Conservation (phyloP, 208 protist genomes). For the Leishmania tarentolae region DNA sequence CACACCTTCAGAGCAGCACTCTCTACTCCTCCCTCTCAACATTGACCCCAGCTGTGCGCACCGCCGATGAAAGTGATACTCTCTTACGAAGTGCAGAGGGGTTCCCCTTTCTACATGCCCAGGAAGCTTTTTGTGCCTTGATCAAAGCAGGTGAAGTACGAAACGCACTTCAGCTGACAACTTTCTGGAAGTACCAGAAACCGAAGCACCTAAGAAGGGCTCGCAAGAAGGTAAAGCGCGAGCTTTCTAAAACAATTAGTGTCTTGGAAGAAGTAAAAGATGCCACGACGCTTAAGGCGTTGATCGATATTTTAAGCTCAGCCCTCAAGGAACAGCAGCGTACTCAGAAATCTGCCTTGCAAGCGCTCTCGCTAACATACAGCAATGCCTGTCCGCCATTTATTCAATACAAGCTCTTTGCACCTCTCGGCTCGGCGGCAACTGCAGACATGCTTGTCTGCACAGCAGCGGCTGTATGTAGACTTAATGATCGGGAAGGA, state of each 20-base stretch:
- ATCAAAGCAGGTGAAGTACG: slow-evolving; percentile 30
- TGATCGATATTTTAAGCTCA: slow-evolving; percentile 20
- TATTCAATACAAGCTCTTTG: slow-evolving; percentile 26
- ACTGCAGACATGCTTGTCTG: slow-evolving; percentile 8
- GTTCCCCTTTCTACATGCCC: slow-evolving; percentile 28
- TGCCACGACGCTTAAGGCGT: slow-evolving; percentile 19
- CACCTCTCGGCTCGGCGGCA: slow-evolving; percentile 5
- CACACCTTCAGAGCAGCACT: slow-evolving; percentile 10
- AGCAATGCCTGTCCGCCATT: background rate
- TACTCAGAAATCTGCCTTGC: slow-evolving; percentile 6
- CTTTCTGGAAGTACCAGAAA: slow-evolving; percentile 17
- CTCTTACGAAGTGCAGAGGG: slow-evolving; percentile 10
- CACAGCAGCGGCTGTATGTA: slow-evolving; percentile 20
- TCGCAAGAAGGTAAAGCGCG: slow-evolving; percentile 6
- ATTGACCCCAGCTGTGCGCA: background rate
- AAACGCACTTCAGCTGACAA: slow-evolving; percentile 24
- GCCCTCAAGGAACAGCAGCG: slow-evolving; percentile 22
- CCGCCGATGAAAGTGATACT: slow-evolving; percentile 1
- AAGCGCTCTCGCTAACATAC: slow-evolving; percentile 7
- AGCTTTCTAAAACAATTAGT: slow-evolving; percentile 17
- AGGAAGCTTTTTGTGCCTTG: slow-evolving; percentile 20
- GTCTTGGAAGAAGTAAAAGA: slow-evolving; percentile 26
- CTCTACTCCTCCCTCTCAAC: slow-evolving; percentile 20
- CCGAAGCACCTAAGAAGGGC: background rate
- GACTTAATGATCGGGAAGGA: slow-evolving; percentile 17